Percentiles rank a stretch among this genome's conserved stretches.
Conservation (phyloP, 192 early-diverging fungal species). For the Rhizophagus prolifer region DNA sequence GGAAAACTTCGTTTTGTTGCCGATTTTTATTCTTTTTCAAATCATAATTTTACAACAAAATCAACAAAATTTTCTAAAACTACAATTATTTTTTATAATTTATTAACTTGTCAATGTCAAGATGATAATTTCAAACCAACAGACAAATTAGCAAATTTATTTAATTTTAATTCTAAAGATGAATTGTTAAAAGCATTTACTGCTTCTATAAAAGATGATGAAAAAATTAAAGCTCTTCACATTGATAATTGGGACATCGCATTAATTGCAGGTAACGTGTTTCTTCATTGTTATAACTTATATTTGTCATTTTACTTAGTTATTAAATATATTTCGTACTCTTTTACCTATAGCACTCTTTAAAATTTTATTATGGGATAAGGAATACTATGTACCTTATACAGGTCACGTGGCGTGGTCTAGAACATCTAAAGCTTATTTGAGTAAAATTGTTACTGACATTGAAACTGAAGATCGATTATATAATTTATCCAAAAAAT, state of each 20-base stretch:
- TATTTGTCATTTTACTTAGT: too few species aligned
- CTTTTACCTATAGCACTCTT: too few species aligned
- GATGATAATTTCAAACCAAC: slow-evolving; percentile 16
- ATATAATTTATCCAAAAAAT: slow-evolving; percentile 9
- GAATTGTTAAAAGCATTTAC: slow-evolving; percentile 11
- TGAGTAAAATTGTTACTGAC: slow-evolving; percentile 6
- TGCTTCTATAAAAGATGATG: too few species aligned
- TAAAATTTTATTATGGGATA: too few species aligned
- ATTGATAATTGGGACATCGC: neutral
- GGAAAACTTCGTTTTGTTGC: slow-evolving; percentile 59
- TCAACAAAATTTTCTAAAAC: neutral
- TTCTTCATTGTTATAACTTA: too few species aligned
- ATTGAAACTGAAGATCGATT: slow-evolving; percentile 16
- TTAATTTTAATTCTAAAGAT: slow-evolving; percentile 5
- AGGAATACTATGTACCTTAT: too few species aligned
- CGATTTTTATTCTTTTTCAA: slow-evolving; percentile 53
- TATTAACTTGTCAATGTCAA: slow-evolving; percentile 7
- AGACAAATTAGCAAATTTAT: neutral
- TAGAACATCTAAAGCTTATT: too few species aligned
- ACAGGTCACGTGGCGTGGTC: too few species aligned
- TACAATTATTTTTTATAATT: neutral
- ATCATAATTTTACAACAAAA: neutral
- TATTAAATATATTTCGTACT: too few species aligned
- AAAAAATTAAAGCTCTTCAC: neutral
- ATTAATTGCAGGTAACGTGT: too few species aligned